phyloP scores from a whole-genome alignment of 352 stramenopile genomes.

The Phytopythium oedochilum region DNA sequence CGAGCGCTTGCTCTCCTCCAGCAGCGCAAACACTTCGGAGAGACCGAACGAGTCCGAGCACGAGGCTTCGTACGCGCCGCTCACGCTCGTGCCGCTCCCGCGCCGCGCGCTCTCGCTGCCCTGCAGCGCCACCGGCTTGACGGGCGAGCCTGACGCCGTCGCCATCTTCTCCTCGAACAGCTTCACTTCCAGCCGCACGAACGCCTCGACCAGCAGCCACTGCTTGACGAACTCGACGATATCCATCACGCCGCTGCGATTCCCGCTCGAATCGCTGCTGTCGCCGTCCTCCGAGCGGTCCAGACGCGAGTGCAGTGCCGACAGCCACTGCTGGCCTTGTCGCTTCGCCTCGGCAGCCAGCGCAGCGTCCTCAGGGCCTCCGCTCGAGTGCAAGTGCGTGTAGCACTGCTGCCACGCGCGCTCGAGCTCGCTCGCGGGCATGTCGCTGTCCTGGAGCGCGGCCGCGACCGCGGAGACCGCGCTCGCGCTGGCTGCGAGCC shows the following conservation, averaged over 20 bases:
- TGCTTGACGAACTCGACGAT: conserved; percentile 69
- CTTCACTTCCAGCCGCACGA: conserved; percentile 46
- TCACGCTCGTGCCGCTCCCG: conserved; percentile 53
- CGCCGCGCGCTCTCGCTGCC: conserved; percentile 43
- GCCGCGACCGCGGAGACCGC: conserved; percentile 2
- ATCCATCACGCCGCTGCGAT: background rate
- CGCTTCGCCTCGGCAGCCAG: conserved; percentile 9
- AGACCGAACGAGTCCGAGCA: conserved; percentile 69
- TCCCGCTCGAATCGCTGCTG: conserved; percentile 8
- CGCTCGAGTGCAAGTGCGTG: conserved; percentile 16
- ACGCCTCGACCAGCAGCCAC: conserved; percentile 71
- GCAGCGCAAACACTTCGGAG: conserved; percentile 61
- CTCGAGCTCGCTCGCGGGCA: conserved; percentile 36
- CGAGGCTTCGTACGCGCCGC: conserved; percentile 58
- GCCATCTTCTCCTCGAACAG: conserved; percentile 49
- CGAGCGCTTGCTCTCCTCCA: conserved; percentile 71
- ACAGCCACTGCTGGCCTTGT: conserved; percentile 39
- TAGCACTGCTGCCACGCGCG: conserved; percentile 51
- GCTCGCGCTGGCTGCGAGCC: conserved; percentile 14
- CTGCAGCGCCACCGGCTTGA: conserved; percentile 38
- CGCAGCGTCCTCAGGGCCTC: conserved; percentile 9
- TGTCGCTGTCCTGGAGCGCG: conserved; percentile 16
- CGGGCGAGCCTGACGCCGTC: conserved; percentile 30
- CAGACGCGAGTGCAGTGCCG: conserved; percentile 30
- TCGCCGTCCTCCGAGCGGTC: conserved; percentile 13